phyloP scores from a whole-genome alignment of 371 early-diverging fungal genomes.

The Mortierella sp. region DNA sequence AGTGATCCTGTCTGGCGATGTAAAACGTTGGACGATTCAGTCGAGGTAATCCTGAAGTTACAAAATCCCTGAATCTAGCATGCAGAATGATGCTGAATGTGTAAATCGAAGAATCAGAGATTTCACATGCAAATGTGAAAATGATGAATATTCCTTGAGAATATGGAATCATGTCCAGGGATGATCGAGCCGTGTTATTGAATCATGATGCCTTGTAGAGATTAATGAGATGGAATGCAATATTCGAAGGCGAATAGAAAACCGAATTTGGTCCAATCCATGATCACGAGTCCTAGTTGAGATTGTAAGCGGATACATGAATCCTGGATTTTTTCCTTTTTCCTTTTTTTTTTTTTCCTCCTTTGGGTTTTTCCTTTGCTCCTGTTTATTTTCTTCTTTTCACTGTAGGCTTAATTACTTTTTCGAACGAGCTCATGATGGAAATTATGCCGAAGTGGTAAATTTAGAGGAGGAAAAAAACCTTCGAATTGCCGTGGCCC shows the following conservation, averaged over 20 bases:
- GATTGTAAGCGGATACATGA: not conserved
- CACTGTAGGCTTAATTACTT: constrained; percentile 27
- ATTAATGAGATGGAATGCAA: not conserved
- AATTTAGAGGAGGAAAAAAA: constrained; percentile 52
- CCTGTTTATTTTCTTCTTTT: not conserved
- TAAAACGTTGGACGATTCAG: not conserved
- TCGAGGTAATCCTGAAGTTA: not conserved
- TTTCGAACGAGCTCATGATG: constrained; percentile 58
- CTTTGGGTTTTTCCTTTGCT: not conserved
- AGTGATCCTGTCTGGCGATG: not conserved
- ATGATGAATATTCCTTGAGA: not conserved
- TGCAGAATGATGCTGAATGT: constrained; percentile 2
- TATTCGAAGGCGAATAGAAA: not conserved
- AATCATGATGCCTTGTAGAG: not conserved
- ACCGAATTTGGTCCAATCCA: not conserved
- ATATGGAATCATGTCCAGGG: not conserved
- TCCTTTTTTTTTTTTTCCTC: not conserved
- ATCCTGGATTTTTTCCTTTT: too few relatives aligned
- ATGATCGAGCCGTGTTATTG: not conserved
- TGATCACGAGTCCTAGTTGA: not conserved
- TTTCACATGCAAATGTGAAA: constrained; percentile 24
- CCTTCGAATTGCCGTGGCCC: constrained; percentile 28
- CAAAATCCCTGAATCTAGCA: not conserved
- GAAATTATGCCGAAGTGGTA: constrained; percentile 45
- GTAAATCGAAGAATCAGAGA: constrained; percentile 17